Conservation (phyloP, 1,284 basidiomycete genomes). For the Ceratobasidium sp. region DNA sequence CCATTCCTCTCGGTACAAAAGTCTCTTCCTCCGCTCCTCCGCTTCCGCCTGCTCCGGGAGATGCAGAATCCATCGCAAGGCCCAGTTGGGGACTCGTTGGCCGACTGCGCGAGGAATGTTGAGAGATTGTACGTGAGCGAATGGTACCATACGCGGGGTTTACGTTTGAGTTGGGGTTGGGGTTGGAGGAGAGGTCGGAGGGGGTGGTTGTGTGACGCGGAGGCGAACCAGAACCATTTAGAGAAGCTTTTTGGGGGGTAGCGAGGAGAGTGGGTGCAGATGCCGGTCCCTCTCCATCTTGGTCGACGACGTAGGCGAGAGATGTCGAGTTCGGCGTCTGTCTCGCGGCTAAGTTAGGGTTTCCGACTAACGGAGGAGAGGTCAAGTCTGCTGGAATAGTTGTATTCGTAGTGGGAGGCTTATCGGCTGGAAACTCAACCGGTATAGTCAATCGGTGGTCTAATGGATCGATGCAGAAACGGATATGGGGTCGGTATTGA, state of each 20-base stretch:
- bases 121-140: constrained; percentile 17
- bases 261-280: constrained; percentile 72
- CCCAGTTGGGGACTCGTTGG: constrained; percentile 1
- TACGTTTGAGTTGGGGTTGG: background rate
- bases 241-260: constrained; percentile 60
- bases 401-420: background rate
- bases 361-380: too few species aligned
- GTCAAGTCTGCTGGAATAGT: background rate
- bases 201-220: constrained; percentile 6
- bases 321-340: constrained; percentile 9
- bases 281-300: constrained; percentile 54
- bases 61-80: background rate
- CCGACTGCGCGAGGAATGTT: background rate
- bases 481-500: constrained; percentile 73
- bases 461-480: constrained; percentile 78
- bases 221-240: constrained; percentile 33
- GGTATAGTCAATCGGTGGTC: constrained; percentile 78
- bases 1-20: too few species aligned
- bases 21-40: too few species aligned
- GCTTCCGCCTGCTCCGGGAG: background rate
- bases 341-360: too few species aligned
- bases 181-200: background rate
- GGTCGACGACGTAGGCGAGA: constrained; percentile 59
- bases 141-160: background rate
- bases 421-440: constrained; percentile 56